These are phyloP conservation scores for Apiotrichum sp. DNA, from an alignment of 1,284 basidiomycete genomes.

Conservation along the genomic window DNA sequence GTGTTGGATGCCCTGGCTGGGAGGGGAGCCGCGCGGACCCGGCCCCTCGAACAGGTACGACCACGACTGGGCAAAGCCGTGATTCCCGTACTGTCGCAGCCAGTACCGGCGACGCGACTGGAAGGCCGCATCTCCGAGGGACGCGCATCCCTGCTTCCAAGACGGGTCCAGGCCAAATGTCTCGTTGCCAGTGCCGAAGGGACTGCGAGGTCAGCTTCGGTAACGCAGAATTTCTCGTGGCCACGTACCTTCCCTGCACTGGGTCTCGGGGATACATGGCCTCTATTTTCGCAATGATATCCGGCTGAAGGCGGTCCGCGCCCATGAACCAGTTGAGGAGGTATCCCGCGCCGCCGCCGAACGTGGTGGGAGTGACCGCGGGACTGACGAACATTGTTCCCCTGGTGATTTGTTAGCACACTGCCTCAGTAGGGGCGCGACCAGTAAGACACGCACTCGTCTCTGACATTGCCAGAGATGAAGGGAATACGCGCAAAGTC, in stretches of 20 bases:
- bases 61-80: conserved; percentile 29
- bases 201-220: conserved; percentile 16
- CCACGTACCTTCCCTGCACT: no score
- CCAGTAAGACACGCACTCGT: conserved; percentile 30
- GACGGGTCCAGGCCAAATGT: conserved; percentile 26
- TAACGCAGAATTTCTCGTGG: no score
- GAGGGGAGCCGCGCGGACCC: background rate
- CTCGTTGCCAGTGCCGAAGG: conserved; percentile 40
- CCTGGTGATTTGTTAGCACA: no score
- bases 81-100: conserved; percentile 21
- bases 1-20: conserved; percentile 9
- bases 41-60: conserved; percentile 10
- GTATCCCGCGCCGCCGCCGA: no score
- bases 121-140: conserved; percentile 29
- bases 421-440: no score
- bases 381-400: no score
- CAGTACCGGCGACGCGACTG: conserved; percentile 28
- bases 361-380: no score
- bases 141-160: conserved; percentile 29
- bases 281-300: no score
- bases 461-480: conserved; percentile 40
- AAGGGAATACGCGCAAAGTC: conserved; percentile 40
- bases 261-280: no score
- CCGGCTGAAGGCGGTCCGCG: no score
- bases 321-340: background rate